A percentile compares a stretch with the other conserved stretches of the same genome.
Conservation (phyloP, 2,329 filamentous ascomycete species). For the Oidium heveae region DNA sequence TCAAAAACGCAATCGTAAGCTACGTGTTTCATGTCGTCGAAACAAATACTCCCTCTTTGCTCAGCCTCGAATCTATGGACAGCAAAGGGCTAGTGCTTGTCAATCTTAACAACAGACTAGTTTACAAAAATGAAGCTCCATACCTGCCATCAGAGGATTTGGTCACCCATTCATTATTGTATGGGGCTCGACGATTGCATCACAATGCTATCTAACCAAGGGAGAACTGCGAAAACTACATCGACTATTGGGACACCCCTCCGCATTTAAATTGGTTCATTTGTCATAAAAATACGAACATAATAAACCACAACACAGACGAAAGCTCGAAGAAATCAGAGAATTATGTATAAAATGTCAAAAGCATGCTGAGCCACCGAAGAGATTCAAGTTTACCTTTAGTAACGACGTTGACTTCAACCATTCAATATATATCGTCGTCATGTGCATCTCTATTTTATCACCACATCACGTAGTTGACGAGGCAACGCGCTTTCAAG, state of each 20-base stretch:
- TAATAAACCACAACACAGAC: background rate
- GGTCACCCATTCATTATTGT: background rate
- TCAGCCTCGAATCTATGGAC: too few relatives aligned
- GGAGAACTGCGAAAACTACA: background rate
- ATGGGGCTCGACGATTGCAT: background rate
- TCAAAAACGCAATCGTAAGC: too few relatives aligned
- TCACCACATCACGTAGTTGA: background rate
- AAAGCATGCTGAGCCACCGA: background rate
- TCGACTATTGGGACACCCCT: background rate
- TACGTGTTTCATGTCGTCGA: too few relatives aligned
- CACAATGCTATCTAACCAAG: background rate
- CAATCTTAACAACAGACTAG: background rate
- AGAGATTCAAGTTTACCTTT: constrained; percentile 1
- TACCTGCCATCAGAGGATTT: background rate
- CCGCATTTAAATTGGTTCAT: background rate
- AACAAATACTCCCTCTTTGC: too few relatives aligned
- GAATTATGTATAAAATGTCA: background rate
- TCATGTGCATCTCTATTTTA: background rate
- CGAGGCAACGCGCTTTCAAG: background rate
- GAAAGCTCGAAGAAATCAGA: background rate
- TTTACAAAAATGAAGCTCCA: background rate
- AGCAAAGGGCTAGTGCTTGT: background rate
- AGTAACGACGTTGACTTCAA: background rate
- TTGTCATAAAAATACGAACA: background rate
- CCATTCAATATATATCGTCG: background rate